Percentiles rank a stretch among this genome's conserved stretches.
Conservation (phyloP, 2,329 filamentous ascomycete genomes). For the Fusarium nodosum region DNA sequence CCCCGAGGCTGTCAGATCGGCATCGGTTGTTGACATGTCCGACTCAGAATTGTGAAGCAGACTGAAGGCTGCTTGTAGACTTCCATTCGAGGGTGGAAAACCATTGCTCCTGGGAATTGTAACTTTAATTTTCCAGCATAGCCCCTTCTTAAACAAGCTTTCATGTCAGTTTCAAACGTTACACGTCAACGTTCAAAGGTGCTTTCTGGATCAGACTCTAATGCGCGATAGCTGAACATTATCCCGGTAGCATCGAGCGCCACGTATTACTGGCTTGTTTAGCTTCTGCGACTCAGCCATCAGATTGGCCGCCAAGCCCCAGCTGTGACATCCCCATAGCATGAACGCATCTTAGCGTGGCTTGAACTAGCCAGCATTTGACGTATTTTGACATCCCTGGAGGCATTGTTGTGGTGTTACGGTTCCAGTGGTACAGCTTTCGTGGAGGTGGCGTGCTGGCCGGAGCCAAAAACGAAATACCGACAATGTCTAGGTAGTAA, state of each 20-base stretch:
- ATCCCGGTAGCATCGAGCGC: conserved; percentile 1
- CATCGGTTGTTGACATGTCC: neutral
- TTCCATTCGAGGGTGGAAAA: neutral
- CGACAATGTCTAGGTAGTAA: neutral
- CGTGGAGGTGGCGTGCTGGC: conserved; percentile 3
- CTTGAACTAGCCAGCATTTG: neutral
- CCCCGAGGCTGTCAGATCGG: neutral
- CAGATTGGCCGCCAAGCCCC: conserved; percentile 2
- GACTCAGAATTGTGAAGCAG: neutral
- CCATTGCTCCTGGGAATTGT: neutral
- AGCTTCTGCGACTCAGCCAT: neutral
- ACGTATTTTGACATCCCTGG: neutral
- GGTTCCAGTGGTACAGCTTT: conserved; percentile 4
- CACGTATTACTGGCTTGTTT: conserved; percentile 19
- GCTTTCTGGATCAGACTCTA: neutral
- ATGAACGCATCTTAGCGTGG: conserved; percentile 5
- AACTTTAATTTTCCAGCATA: neutral
- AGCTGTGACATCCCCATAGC: neutral
- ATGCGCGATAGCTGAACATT: conserved; percentile 8
- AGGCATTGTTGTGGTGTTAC: conserved; percentile 14
- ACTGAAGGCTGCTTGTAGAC: neutral
- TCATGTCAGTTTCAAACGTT: conserved; percentile 7
- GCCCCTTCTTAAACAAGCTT: neutral
- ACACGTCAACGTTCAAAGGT: conserved; percentile 7
- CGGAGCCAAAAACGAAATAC: neutral